Conservation (phyloP, 495 filamentous ascomycete genomes). For the Trichoderma gamsii region DNA sequence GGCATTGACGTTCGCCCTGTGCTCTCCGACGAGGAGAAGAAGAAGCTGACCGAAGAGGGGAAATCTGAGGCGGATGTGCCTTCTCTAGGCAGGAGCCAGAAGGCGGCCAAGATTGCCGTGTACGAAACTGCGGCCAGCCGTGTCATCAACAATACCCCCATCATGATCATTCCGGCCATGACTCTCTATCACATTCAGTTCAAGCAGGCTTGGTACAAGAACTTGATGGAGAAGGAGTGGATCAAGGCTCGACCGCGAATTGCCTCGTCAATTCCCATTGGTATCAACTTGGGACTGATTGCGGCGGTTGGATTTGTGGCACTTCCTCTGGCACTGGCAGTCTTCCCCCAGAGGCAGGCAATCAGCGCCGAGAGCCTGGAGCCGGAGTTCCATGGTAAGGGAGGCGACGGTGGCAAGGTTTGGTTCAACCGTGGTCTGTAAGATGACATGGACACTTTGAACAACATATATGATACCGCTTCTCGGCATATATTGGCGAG, state of each 20-base stretch:
- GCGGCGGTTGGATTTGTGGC: slow-evolving; percentile 75
- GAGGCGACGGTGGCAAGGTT: slow-evolving; percentile 69
- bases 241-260: slow-evolving; percentile 59
- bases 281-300: slow-evolving; percentile 80
- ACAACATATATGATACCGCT: not conserved
- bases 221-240: slow-evolving; percentile 54
- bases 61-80: slow-evolving; percentile 54
- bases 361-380: slow-evolving; percentile 68
- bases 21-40: slow-evolving; percentile 51
- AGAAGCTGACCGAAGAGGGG: slow-evolving; percentile 42
- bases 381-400: slow-evolving; percentile 71
- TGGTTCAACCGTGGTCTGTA: slow-evolving; percentile 91
- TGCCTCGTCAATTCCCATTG: slow-evolving; percentile 46
- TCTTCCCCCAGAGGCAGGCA: slow-evolving; percentile 84
- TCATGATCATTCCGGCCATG: slow-evolving; percentile 91
- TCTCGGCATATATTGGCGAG: not conserved
- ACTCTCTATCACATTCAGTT: slow-evolving; percentile 72
- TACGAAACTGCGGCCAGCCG: slow-evolving; percentile 83
- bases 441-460: not conserved
- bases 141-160: slow-evolving; percentile 87
- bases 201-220: slow-evolving; percentile 16
- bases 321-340: slow-evolving; percentile 78
- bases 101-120: slow-evolving; percentile 82
- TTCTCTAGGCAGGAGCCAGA: slow-evolving; percentile 76
- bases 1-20: slow-evolving; percentile 94